phyloP scores from a whole-genome alignment of 257 asterid species.

The Anisodus tanguticus region DNA sequence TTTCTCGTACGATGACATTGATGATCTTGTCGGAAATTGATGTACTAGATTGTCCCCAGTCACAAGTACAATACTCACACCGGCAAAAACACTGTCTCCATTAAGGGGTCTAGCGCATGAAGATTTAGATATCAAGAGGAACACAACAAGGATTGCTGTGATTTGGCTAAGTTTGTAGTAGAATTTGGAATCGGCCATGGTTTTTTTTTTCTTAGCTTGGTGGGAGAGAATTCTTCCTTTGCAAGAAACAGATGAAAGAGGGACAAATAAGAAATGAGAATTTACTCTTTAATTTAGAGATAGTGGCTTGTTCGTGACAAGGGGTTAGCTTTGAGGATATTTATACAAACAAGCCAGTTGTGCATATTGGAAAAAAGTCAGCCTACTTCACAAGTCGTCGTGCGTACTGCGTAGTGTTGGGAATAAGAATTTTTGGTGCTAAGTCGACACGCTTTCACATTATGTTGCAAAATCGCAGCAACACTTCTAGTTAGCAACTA shows the following conservation, averaged over 20 bases:
- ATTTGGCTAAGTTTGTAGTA: neutral
- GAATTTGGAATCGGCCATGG: neutral
- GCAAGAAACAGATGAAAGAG: neutral
- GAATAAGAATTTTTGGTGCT: neutral
- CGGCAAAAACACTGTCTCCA: neutral
- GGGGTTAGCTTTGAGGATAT: too few species aligned
- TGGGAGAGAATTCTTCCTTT: neutral
- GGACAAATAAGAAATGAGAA: too few species aligned
- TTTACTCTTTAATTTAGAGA: too few species aligned
- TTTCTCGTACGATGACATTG: neutral
- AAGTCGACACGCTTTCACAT: constrained; percentile 6
- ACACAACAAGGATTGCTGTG: neutral
- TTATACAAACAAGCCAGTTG: neutral
- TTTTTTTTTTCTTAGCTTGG: neutral
- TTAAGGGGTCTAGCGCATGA: neutral
- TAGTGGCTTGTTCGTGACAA: too few species aligned
- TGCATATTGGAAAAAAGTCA: constrained; percentile 11
- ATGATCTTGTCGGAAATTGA: neutral
- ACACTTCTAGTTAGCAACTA: neutral
- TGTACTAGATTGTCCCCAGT: neutral
- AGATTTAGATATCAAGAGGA: neutral
- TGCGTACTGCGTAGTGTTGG: neutral
- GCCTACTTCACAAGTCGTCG: neutral
- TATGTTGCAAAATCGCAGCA: neutral
- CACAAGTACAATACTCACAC: neutral